phyloP scores from a whole-genome alignment of 495 filamentous ascomycete species.

The Halenospora varia region DNA sequence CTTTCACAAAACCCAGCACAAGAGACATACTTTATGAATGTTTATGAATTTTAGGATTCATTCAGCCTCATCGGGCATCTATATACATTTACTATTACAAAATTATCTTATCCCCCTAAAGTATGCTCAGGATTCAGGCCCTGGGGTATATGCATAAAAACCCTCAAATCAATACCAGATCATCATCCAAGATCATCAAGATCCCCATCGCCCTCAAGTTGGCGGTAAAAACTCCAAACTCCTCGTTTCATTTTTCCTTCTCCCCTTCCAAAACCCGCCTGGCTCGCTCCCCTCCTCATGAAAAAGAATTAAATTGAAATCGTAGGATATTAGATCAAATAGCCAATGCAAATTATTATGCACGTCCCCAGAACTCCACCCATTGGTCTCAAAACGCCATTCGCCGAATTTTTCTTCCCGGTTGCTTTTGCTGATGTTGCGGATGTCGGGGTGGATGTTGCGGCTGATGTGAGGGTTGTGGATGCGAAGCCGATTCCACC shows the following conservation, averaged over 20 bases:
- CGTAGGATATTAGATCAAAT: conserved; percentile 5
- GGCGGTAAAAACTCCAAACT: no score
- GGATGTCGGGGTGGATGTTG: background rate
- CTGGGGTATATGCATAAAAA: conserved; percentile 12
- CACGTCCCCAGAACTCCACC: conserved; percentile 10
- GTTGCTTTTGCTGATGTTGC: conserved; percentile 4
- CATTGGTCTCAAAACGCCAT: conserved; percentile 1
- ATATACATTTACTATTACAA: background rate
- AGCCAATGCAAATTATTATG: background rate
- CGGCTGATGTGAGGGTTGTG: conserved; percentile 10
- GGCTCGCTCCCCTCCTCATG: background rate
- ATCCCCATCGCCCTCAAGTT: background rate
- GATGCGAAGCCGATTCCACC: conserved; percentile 18
- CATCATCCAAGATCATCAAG: background rate
- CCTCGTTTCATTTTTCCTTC: no score
- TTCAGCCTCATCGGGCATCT: background rate
- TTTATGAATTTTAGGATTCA: background rate
- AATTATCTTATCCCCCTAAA: background rate
- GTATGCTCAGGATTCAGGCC: background rate
- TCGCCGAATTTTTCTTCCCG: conserved; percentile 11
- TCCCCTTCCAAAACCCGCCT: background rate
- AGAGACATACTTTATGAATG: background rate
- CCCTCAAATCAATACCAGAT: no score
- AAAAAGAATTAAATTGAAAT: no score
- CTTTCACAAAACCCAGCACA: background rate